phyloP scores from a whole-genome alignment of 805 yeast genomes.

The Hanseniaspora meyeri region DNA sequence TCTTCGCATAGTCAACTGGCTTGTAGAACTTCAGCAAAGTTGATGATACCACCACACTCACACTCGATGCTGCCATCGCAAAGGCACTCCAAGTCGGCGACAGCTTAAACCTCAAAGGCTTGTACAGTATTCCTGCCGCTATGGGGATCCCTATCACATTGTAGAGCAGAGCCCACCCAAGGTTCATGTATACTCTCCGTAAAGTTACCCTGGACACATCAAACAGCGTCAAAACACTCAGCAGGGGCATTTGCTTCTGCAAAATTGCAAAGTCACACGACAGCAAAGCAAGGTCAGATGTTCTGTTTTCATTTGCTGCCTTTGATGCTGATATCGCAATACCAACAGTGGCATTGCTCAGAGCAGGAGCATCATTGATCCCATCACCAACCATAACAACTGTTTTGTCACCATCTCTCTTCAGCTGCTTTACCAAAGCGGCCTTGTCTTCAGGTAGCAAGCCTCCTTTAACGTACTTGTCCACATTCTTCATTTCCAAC shows the following conservation, averaged over 20 bases:
- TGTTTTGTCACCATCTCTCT: conserved; percentile 19
- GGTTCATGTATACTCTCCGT: conserved; percentile 43
- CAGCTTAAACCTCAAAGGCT: conserved; percentile 37
- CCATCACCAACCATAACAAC: conserved; percentile 76
- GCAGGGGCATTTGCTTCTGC: conserved; percentile 37
- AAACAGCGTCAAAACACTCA: conserved; percentile 43
- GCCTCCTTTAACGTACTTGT: conserved; percentile 46
- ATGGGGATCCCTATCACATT: conserved; percentile 48
- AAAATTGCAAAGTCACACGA: conserved; percentile 63
- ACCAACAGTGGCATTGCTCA: conserved; percentile 65
- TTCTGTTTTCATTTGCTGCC: conserved; percentile 21
- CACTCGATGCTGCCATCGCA: conserved; percentile 50
- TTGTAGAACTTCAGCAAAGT: conserved; percentile 38
- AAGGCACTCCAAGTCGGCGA: conserved; percentile 58
- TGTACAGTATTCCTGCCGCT: conserved; percentile 53
- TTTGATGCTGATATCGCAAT: conserved; percentile 44
- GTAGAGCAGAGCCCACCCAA: conserved; percentile 48
- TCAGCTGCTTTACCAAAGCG: conserved; percentile 40
- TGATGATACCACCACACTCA: conserved; percentile 48
- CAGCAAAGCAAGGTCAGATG: conserved; percentile 50
- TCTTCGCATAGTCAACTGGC: conserved; percentile 23
- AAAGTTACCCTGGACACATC: conserved; percentile 40
- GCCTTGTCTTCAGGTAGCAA: conserved; percentile 68
- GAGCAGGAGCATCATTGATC: conserved; percentile 71
- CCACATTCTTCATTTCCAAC: conserved; percentile 36